Base-by-base conservation (phyloP, 1,284 basidiomycete genomes). In the Ganoderma lucidum region DNA sequence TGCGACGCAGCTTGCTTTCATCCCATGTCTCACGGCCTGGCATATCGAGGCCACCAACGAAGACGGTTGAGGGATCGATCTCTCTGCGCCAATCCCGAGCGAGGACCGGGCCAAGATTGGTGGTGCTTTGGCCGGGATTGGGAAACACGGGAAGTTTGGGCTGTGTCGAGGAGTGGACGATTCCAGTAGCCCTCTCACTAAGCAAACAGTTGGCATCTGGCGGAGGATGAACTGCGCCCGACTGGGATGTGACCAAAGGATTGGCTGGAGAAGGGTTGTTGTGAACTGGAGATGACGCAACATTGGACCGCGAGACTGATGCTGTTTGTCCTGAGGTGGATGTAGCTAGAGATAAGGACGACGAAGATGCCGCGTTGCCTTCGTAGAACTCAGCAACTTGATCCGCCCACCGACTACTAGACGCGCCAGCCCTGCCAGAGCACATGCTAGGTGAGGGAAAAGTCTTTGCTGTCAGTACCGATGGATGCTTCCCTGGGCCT, bases 31-130 rank as follows among this genome's bases (percentile, higher is more conserved):
- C 82, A 6, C 87, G 83, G 8, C 89, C 90, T 73, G 83, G 83
- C 76, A 88, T 85, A 73, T 92, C 89, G 53, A 94, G 82, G 2
- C 92, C 92, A 15, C 93, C 92, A 37, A 93, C 90, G 76, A 93
- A 94, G 30, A 94, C 82, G 0, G 91, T 89, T 2, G 85, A 88
- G 0, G 88, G 89, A 76, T 93, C 91, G 15, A 90, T 76, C 28
- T 86, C 72, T 64, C 73, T 77, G 55, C 75, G 78, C 41, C 80
- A 75, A 67, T 82, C 80, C 15, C 39, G 23, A 17, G 59, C n/a
- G 37, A 44, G 30, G 12, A 23, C 35, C n/a, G n/a, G 6, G 32
- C 6, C 9, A 61, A 15, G 23, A 14, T 44, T 42, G 59, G 15
- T 15, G 28, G 15, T 6, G 23, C 6, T 15, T 12, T 41, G 59